Evolutionary conservation across 495 filamentous ascomycete species (phyloP), one percentile per base, ranked within the genome.

Genomic region (Astrocystis sublimbata): DNA sequence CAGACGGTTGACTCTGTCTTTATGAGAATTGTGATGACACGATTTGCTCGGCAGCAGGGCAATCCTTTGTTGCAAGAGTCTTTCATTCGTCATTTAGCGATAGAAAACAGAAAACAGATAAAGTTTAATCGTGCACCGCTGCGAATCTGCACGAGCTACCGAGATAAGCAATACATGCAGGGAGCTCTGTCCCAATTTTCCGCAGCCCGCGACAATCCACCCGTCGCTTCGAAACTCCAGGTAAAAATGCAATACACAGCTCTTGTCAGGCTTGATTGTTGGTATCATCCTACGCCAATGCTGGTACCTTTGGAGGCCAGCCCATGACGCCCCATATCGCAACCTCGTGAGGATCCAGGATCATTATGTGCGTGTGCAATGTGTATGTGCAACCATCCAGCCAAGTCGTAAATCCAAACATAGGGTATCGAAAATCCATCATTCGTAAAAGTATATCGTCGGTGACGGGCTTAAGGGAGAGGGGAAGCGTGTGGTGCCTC

Each of bases 401-500:
- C 24, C 54, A 40, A 52, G 43, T 55, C 30, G 45, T 33, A 58
- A 49, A 60, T 54, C 51, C 62, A 58, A 46, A 60, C 51, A 58
- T 57, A 23, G 41, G 41, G 42, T 63, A 59, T 45, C 64, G 63
- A 66, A 50, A 42, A 54, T 31, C 69, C 66, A 36, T 56, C 58
- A 35, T 65, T 64, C 12, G 23, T 52, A 40, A 61, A n/a, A 64
- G 59, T 68, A 68, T 49, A 67, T 59, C 10, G 51, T 17, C 49
- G 6, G 30, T 28, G 35, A 55, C 46, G 38, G 21, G 33, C 58
- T 72, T 52, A 72, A 24, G 70, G 70, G 33, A 72, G 67, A 5
- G 70, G 70, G 36, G 70, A 70, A 21, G 67, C 70, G 28, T 71
- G 68, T 36, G 66, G 70, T 59, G 40, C 13, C 28, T 67, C 68